These are phyloP conservation scores for Aspergillus flavus DNA, from an alignment of 2,329 filamentous ascomycete species.

Conservation along the genomic window DNA sequence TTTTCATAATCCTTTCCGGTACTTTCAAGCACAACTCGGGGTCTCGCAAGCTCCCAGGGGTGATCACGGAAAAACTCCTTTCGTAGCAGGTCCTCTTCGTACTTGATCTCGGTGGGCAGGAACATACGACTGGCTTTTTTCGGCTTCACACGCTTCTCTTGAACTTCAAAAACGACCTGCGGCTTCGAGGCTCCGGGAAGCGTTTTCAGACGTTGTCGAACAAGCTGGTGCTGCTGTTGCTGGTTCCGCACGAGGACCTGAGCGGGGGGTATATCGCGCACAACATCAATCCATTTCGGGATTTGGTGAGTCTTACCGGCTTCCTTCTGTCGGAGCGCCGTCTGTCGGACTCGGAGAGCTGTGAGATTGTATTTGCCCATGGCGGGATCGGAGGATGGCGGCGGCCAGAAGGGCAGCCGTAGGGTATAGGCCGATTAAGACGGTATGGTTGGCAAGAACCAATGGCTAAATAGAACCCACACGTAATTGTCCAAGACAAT, in stretches of 20 bases:
- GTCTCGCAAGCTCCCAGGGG: slow-evolving; percentile 93
- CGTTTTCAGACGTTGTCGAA: slow-evolving; percentile 42
- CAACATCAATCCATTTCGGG: slow-evolving; percentile 59
- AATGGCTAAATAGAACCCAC: background rate
- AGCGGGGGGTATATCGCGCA: slow-evolving; percentile 61
- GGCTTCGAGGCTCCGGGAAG: slow-evolving; percentile 31
- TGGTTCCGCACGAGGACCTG: slow-evolving; percentile 62
- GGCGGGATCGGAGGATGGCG: slow-evolving; percentile 12
- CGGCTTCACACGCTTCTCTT: slow-evolving; percentile 47
- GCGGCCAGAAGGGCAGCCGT: slow-evolving; percentile 2
- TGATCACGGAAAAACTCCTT: slow-evolving; percentile 87
- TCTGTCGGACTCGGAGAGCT: slow-evolving; percentile 49
- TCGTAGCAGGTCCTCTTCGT: slow-evolving; percentile 82
- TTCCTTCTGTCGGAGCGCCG: slow-evolving; percentile 41
- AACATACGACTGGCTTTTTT: slow-evolving; percentile 75
- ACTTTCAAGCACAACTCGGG: slow-evolving; percentile 79
- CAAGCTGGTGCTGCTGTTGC: slow-evolving; percentile 48
- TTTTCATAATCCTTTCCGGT: slow-evolving; percentile 78
- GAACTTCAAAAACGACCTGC: slow-evolving; percentile 39
- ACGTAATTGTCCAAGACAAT: background rate
- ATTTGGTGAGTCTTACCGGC: slow-evolving; percentile 37
- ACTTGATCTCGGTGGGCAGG: slow-evolving; percentile 74
- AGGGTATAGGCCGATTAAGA: background rate
- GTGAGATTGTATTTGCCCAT: slow-evolving; percentile 53
- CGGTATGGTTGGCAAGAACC: background rate